Conservation (phyloP, 345 rosid genomes). For the Cardiospermum halicacabum region DNA sequence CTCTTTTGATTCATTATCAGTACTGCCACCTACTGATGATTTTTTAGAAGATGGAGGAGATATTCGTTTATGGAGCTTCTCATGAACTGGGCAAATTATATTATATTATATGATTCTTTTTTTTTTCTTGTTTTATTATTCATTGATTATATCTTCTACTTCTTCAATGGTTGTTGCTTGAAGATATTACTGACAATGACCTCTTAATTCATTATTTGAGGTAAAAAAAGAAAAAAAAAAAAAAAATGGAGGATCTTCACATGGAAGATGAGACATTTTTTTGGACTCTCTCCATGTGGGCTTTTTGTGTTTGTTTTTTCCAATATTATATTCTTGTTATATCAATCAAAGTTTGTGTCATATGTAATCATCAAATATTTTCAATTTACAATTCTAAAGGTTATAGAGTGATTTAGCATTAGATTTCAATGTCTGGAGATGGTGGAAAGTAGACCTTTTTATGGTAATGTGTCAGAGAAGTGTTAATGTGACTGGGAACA, state of each 20-base stretch:
- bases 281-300: slow-evolving; percentile 27
- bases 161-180: slow-evolving; percentile 20
- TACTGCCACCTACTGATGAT: slow-evolving; percentile 41
- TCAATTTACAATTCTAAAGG: too few species aligned
- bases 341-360: slow-evolving; percentile 20
- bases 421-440: slow-evolving; percentile 3
- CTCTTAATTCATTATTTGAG: slow-evolving; percentile 9
- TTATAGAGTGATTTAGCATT: too few species aligned
- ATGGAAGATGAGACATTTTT: slow-evolving; percentile 34
- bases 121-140: slow-evolving; percentile 19
- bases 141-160: slow-evolving; percentile 15
- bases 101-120: slow-evolving; percentile 7
- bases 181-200: slow-evolving; percentile 36
- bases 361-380: slow-evolving; percentile 5
- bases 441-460: background rate
- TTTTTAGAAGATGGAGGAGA: slow-evolving; percentile 58
- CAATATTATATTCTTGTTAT: slow-evolving; percentile 22
- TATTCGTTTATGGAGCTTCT: slow-evolving; percentile 81
- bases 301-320: too few species aligned
- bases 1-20: slow-evolving; percentile 33
- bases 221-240: slow-evolving; percentile 20
- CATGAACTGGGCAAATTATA: slow-evolving; percentile 20
- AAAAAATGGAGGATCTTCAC: too few species aligned
- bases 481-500: slow-evolving; percentile 13
- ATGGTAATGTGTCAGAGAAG: slow-evolving; percentile 15